Percentiles rank a stretch among this genome's conserved stretches.
Conservation (phyloP, 2,329 filamentous ascomycete genomes). For the Aspergillus pseudotamarii region DNA sequence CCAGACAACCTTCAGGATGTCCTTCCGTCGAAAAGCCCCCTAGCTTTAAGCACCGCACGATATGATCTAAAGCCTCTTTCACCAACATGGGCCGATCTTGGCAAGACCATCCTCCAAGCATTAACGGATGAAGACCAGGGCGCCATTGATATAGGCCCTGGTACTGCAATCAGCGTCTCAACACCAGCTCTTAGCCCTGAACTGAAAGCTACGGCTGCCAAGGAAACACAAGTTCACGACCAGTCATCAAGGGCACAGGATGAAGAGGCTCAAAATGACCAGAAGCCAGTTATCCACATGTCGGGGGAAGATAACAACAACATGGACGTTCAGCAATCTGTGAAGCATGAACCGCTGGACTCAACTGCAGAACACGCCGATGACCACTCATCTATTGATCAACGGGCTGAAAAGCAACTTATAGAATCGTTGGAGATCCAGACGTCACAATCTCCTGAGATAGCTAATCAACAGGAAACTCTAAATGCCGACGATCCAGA, state of each 20-base stretch:
- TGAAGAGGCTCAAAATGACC: constrained; percentile 5
- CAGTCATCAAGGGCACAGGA: constrained; percentile 16
- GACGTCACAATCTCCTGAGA: constrained; percentile 26
- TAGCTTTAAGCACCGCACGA: constrained; percentile 41
- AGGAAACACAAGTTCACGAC: constrained; percentile 19
- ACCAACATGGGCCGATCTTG: constrained; percentile 51
- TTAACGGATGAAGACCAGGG: constrained; percentile 46
- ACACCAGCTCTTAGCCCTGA: constrained; percentile 40
- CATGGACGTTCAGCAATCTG: constrained; percentile 12
- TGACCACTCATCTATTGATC: constrained; percentile 39
- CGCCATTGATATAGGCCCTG: constrained; percentile 30
- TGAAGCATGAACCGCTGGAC: constrained; percentile 18
- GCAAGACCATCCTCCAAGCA: constrained; percentile 50
- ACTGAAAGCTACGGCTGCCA: constrained; percentile 18
- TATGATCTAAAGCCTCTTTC: constrained; percentile 40
- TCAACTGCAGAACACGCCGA: constrained; percentile 26
- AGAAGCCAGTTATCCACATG: constrained; percentile 22
- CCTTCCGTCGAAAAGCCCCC: constrained; percentile 35
- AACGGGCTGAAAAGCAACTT: constrained; percentile 40
- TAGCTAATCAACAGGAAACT: constrained; percentile 24
- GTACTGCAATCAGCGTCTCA: constrained; percentile 44
- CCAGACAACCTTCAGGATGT: constrained; percentile 32
- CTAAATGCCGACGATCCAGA: constrained; percentile 31
- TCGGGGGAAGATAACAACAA: constrained; percentile 18
- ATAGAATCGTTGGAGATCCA: constrained; percentile 40